Evolutionary conservation across 192 early-diverging fungal genomes (phyloP).

Genomic region (Coemansia sp.): DNA sequence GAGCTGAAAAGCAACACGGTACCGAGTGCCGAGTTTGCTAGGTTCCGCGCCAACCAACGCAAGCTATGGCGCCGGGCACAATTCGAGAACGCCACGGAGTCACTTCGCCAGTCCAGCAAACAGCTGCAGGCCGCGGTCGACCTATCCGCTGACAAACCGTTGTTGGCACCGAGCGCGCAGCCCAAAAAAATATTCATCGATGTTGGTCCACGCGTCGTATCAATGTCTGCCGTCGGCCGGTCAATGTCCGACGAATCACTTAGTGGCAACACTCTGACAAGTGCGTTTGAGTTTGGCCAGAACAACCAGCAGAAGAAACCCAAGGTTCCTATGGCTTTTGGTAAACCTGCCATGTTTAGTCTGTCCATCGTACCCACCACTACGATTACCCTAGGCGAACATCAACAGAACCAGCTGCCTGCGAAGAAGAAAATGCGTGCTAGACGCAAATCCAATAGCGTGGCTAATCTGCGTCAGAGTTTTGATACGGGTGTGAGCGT

Average conservation of each 20-base stretch:
- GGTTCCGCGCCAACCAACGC: constrained; percentile 39
- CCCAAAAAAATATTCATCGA: constrained; percentile 41
- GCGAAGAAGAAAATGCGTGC: constrained; percentile 49
- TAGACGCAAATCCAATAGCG: constrained; percentile 35
- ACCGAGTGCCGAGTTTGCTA: constrained; percentile 47
- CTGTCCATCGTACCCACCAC: constrained; percentile 22
- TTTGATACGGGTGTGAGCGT: constrained; percentile 4
- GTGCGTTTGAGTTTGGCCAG: constrained; percentile 9
- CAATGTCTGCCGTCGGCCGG: constrained; percentile 6
- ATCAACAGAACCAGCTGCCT: constrained; percentile 6
- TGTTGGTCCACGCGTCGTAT: constrained; percentile 16
- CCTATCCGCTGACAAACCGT: constrained; percentile 21
- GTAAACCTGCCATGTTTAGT: constrained; percentile 45
- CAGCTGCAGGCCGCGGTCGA: constrained; percentile 29
- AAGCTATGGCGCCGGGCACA: constrained; percentile 22
- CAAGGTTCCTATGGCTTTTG: constrained; percentile 39
- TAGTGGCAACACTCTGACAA: constrained; percentile 41
- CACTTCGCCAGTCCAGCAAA: constrained; percentile 30
- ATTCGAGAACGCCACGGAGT: constrained; percentile 31
- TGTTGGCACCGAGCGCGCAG: constrained; percentile 25
- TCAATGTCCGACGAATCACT: constrained; percentile 19
- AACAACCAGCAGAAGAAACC: neutral
- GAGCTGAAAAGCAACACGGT: constrained; percentile 33
- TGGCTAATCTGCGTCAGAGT: constrained; percentile 31
- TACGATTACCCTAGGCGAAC: neutral